phyloP scores from a whole-genome alignment of 805 yeast species.

The Tetrapisispora iriomotensis region DNA sequence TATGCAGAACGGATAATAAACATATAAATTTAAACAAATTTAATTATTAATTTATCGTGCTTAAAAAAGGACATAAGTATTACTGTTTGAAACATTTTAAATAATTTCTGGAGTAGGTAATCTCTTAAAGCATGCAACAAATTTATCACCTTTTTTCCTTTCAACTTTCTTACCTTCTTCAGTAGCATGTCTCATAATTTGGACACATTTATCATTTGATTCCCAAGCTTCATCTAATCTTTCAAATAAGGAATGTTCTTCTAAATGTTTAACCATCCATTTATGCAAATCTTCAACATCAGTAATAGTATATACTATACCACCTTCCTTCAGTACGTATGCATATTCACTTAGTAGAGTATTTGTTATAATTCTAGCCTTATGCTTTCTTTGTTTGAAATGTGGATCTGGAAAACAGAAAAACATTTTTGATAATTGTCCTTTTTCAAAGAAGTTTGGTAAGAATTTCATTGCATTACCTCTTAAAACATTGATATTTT shows the following conservation, averaged over 20 bases:
- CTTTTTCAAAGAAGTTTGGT: conserved; percentile 83
- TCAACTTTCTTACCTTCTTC: conserved; percentile 97
- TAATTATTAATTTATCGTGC: no score
- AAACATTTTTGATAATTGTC: conserved; percentile 82
- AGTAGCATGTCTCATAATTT: conserved; percentile 82
- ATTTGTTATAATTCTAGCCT: conserved; percentile 88
- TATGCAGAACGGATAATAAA: no score
- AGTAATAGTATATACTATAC: conserved; percentile 86
- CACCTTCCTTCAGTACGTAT: conserved; percentile 75
- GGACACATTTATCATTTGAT: conserved; percentile 65
- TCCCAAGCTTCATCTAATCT: conserved; percentile 77
- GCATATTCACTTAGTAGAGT: conserved; percentile 90
- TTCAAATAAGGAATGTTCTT: conserved; percentile 84
- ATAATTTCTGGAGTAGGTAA: conserved; percentile 44
- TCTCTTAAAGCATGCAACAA: conserved; percentile 77
- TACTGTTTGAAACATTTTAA: no score
- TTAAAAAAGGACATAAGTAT: neutral
- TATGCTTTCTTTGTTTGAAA: conserved; percentile 93
- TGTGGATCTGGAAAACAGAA: conserved; percentile 99
- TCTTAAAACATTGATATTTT: conserved; percentile 80
- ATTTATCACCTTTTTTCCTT: conserved; percentile 81
- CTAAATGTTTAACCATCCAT: conserved; percentile 94
- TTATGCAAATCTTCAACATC: conserved; percentile 88
- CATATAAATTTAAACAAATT: no score
- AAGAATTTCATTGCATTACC: conserved; percentile 96